A percentile compares a stretch with the other conserved stretches of the same genome.
These are phyloP conservation scores for Fraxinus pennsylvanica DNA, from an alignment of 257 asterid species.

Conservation along the genomic window DNA sequence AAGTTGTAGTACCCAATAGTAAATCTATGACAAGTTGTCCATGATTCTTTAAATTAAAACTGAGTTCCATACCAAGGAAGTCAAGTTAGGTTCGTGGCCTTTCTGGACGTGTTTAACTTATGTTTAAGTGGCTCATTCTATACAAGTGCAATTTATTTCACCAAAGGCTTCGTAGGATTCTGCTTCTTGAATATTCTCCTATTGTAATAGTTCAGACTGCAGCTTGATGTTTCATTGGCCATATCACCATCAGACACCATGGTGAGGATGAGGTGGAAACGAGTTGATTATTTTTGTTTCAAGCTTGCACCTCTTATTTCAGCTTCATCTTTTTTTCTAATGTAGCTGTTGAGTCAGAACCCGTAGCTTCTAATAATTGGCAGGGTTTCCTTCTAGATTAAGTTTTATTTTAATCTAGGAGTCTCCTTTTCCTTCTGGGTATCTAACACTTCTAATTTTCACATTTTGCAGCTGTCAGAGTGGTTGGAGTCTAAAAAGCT, in stretches of 20 bases:
- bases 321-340: conserved; percentile 15
- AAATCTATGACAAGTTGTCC: neutral
- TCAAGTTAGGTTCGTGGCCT: neutral
- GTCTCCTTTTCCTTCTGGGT: neutral
- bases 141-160: neutral
- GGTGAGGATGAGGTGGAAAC: neutral
- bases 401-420: conserved; percentile 1
- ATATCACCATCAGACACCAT: neutral
- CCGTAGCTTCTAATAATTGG: neutral
- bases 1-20: neutral
- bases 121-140: neutral
- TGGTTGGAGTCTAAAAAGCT: conserved; percentile 61
- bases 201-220: neutral
- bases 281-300: neutral
- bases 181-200: neutral
- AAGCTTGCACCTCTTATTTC: conserved; percentile 5
- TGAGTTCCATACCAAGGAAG: neutral
- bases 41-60: neutral
- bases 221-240: neutral
- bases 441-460: conserved; percentile 13
- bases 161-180: neutral
- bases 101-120: neutral
- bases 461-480: conserved; percentile 64
- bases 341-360: neutral
- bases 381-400: neutral